These are phyloP conservation scores for Letharia columbiana DNA, from an alignment of 495 filamentous ascomycete species.

Conservation along the genomic window DNA sequence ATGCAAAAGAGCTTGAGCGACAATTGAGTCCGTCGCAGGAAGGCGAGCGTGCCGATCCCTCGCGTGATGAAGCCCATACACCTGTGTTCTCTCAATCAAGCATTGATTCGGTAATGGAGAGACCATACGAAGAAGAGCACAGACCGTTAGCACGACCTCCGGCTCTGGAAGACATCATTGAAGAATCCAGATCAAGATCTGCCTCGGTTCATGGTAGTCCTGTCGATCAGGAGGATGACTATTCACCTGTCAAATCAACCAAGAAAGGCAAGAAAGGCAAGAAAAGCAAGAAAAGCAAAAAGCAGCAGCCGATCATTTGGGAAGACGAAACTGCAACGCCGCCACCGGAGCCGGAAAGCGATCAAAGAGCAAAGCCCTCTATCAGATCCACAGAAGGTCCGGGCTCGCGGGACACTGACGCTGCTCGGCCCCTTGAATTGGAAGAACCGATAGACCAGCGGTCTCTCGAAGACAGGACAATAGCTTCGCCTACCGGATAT, in stretches of 20 bases:
- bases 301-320: conserved; percentile 18
- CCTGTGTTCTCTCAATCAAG: neutral
- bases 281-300: conserved; percentile 25
- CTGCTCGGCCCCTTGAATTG: conserved; percentile 5
- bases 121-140: conserved; percentile 6
- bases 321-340: conserved; percentile 20
- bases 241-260: conserved; percentile 9
- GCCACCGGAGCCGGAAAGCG: conserved; percentile 3
- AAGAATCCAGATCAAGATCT: conserved; percentile 17
- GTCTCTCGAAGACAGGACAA: neutral
- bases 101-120: neutral
- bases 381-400: neutral
- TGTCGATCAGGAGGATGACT: neutral
- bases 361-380: neutral
- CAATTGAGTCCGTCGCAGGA: conserved; percentile 13
- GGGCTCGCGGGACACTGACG: neutral
- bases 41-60: neutral
- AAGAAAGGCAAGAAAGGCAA: conserved; percentile 19
- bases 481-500: neutral
- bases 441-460: conserved; percentile 7
- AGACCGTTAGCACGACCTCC: conserved; percentile 14
- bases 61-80: neutral
- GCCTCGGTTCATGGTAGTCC: conserved; percentile 9
- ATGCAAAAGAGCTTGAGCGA: conserved; percentile 19
- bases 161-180: conserved; percentile 21